phyloP scores from a whole-genome alignment of 2,329 filamentous ascomycete genomes.

The Cladosporium colombiae region DNA sequence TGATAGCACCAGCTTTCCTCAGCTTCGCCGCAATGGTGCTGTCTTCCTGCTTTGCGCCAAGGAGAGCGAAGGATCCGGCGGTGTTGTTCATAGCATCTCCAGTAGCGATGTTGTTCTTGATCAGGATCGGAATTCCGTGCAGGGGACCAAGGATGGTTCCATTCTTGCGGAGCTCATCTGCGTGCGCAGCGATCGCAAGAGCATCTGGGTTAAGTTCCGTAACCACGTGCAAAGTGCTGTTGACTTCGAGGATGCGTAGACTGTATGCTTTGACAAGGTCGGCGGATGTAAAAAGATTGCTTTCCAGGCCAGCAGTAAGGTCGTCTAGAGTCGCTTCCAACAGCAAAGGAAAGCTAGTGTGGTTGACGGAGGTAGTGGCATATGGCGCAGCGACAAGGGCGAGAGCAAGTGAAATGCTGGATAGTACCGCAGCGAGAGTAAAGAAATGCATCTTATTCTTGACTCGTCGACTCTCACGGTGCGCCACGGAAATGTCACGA shows the following conservation, averaged over 20 bases:
- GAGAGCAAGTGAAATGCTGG: conserved; percentile 19
- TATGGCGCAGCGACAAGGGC: conserved; percentile 23
- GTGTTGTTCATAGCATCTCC: conserved; percentile 64
- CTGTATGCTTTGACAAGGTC: conserved; percentile 59
- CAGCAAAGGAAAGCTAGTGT: conserved; percentile 41
- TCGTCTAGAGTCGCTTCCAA: conserved; percentile 56
- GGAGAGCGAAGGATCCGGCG: conserved; percentile 63
- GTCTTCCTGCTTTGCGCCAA: conserved; percentile 61
- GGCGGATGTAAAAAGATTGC: conserved; percentile 56
- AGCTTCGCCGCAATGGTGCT: conserved; percentile 62
- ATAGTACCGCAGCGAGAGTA: conserved; percentile 18
- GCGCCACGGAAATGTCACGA: not conserved
- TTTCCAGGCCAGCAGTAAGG: conserved; percentile 51
- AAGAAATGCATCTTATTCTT: conserved; percentile 19
- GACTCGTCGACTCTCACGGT: not conserved
- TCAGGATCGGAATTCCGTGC: conserved; percentile 65
- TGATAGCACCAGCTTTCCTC: conserved; percentile 60
- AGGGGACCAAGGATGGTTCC: conserved; percentile 55
- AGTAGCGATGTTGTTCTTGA: conserved; percentile 70
- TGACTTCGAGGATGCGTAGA: conserved; percentile 54
- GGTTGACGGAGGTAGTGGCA: conserved; percentile 21
- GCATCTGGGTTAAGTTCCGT: conserved; percentile 60
- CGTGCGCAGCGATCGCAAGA: conserved; percentile 47
- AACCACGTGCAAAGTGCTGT: conserved; percentile 53
- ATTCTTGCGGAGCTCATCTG: conserved; percentile 52